Conservation (phyloP, 2,329 filamentous ascomycete species). For the Amauroascus niger region DNA sequence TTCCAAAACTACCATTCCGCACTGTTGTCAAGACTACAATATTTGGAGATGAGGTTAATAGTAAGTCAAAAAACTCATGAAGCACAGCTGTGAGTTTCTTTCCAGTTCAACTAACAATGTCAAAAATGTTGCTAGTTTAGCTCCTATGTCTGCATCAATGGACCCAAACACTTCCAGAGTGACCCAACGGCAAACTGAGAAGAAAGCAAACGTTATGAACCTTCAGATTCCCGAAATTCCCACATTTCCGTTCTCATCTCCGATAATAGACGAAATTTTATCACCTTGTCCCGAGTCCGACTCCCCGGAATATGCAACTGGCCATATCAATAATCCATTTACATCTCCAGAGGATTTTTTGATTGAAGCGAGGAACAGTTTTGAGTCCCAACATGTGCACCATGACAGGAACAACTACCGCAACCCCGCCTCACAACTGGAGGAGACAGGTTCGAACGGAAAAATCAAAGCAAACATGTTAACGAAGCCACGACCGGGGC, state of each 20-base stretch:
- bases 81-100: too few relatives aligned
- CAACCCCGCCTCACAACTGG: too few relatives aligned
- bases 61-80: neutral
- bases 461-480: constrained; percentile 18
- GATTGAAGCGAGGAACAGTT: neutral
- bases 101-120: neutral
- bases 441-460: constrained; percentile 1
- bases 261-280: constrained; percentile 35
- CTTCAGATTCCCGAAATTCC: constrained; percentile 19
- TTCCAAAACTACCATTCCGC: neutral
- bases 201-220: neutral
- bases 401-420: constrained; percentile 1
- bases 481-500: constrained; percentile 28
- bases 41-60: neutral
- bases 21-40: neutral
- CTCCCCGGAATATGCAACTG: constrained; percentile 23
- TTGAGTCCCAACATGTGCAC: neutral
- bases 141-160: neutral
- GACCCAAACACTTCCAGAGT: neutral
- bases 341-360: constrained; percentile 25
- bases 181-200: neutral
- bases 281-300: constrained; percentile 30
- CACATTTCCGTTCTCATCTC: constrained; percentile 36
- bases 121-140: neutral
- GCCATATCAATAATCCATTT: constrained; percentile 25